phyloP scores from a whole-genome alignment of 345 rosid species.

The Citrus sinensis region DVS_A1.0 CM039163.1:32557001-32557500 shows the following conservation, averaged over 20 bases:
- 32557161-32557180: background rate
- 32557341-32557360: background rate
- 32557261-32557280: conserved; percentile 1
- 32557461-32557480: background rate
- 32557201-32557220: background rate
- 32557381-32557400: too few relatives aligned
- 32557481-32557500: background rate
- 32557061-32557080: background rate
- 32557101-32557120: background rate
- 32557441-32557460: background rate
- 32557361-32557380: too few relatives aligned
- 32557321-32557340: too few relatives aligned
- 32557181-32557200: background rate
- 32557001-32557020: background rate
- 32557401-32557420: background rate
- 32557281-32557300: background rate
- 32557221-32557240: conserved; percentile 5
- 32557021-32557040: background rate
- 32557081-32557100: conserved; percentile 1
- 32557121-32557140: too few relatives aligned
- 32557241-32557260: background rate
- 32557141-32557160: background rate
- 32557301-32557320: conserved; percentile 3
- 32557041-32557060: background rate
- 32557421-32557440: background rate